Percentiles rank a stretch among this genome's conserved stretches.
Conservation (phyloP, 2,329 filamentous ascomycete species). For the Aureobasidium subglaciale region DNA sequence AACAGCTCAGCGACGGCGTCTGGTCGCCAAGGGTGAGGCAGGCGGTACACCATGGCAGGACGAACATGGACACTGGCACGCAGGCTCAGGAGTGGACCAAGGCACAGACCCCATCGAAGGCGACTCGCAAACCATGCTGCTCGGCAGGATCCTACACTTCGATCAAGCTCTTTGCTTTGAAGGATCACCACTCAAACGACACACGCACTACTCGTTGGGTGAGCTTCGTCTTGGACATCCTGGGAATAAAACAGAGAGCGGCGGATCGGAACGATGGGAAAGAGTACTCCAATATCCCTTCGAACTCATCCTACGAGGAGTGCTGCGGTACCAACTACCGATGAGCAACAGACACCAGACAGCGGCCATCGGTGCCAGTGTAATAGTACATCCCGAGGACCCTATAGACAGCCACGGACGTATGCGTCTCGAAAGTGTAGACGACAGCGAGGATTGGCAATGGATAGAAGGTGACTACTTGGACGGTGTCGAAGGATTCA, state of each 20-base stretch:
- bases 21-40: neutral
- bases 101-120: conserved; percentile 53
- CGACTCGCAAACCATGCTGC: conserved; percentile 72
- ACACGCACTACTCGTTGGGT: conserved; percentile 65
- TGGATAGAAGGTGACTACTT: conserved; percentile 23
- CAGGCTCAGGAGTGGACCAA: conserved; percentile 39
- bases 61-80: conserved; percentile 18
- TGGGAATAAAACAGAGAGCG: conserved; percentile 77
- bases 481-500: neutral
- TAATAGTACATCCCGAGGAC: conserved; percentile 35
- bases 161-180: conserved; percentile 86
- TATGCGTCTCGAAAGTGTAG: conserved; percentile 25
- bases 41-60: conserved; percentile 18
- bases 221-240: conserved; percentile 76
- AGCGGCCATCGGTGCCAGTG: conserved; percentile 40
- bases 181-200: conserved; percentile 75
- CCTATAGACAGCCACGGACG: conserved; percentile 26
- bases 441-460: conserved; percentile 26
- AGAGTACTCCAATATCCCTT: conserved; percentile 86
- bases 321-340: conserved; percentile 71
- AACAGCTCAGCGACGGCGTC: conserved; percentile 1
- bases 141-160: conserved; percentile 82
- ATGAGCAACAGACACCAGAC: conserved; percentile 49
- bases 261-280: conserved; percentile 83
- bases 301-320: conserved; percentile 83